Conservation (phyloP, 192 early-diverging fungal species). For the Backusella circina region DNA sequence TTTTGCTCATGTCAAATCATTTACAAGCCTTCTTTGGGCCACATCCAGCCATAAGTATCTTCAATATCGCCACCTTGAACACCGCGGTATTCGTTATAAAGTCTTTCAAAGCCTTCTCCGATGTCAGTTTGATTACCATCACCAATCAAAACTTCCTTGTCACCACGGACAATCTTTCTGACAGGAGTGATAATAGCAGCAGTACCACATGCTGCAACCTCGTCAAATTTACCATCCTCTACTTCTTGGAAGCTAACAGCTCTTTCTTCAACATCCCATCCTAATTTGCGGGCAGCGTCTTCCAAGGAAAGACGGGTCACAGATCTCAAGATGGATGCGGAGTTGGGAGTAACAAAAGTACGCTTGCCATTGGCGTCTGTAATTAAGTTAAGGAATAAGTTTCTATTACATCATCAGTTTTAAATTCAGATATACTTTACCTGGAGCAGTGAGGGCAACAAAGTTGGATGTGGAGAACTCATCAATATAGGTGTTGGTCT, state of each 20-base stretch:
- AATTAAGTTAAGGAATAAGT: not conserved
- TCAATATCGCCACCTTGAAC: conserved; percentile 62
- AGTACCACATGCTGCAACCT: conserved; percentile 70
- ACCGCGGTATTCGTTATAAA: conserved; percentile 57
- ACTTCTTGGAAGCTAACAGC: conserved; percentile 55
- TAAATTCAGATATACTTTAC: conserved; percentile 22
- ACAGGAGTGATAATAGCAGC: conserved; percentile 76
- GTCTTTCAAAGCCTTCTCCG: conserved; percentile 46
- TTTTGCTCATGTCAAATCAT: not conserved
- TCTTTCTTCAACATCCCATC: conserved; percentile 60
- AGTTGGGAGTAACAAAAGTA: conserved; percentile 66
- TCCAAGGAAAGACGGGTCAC: conserved; percentile 64
- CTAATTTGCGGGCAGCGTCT: conserved; percentile 57
- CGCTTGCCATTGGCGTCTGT: conserved; percentile 33
- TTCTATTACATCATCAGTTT: not conserved
- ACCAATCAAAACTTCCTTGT: conserved; percentile 40
- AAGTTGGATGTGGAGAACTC: conserved; percentile 82
- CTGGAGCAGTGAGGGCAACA: conserved; percentile 55
- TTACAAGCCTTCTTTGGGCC: conserved; percentile 63
- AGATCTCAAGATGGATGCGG: conserved; percentile 55
- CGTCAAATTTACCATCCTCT: conserved; percentile 52
- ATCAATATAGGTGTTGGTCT: conserved; percentile 60
- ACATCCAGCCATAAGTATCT: conserved; percentile 67
- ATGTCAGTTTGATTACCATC: conserved; percentile 43
- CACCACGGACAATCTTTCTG: conserved; percentile 57